Evolutionary conservation across 2,329 filamentous ascomycete species (phyloP).

Genomic region (Cadophora sp.): DNA sequence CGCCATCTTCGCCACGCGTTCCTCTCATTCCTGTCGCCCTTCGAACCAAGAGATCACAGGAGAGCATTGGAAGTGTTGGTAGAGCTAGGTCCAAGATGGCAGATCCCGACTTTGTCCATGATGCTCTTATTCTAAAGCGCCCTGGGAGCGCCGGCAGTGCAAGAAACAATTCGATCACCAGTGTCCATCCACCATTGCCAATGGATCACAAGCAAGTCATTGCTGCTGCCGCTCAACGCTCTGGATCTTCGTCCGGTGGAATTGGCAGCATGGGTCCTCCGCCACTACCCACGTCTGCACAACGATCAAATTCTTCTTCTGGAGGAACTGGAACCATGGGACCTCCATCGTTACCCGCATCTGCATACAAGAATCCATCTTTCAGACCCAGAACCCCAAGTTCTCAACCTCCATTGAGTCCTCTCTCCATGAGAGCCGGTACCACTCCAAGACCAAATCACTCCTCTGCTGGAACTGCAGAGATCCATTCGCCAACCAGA

Average conservation of each 20-base stretch:
- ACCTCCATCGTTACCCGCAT: conserved; percentile 83
- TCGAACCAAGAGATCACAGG: conserved; percentile 55
- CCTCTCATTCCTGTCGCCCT: conserved; percentile 48
- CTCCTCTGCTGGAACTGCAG: conserved; percentile 55
- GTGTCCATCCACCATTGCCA: conserved; percentile 74
- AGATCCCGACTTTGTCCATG: conserved; percentile 48
- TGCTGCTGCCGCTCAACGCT: conserved; percentile 73
- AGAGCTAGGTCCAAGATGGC: conserved; percentile 49
- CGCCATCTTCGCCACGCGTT: conserved; percentile 40
- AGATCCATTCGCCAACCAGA: conserved; percentile 56
- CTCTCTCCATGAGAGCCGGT: conserved; percentile 55
- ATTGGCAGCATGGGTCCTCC: conserved; percentile 12
- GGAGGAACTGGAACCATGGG: conserved; percentile 68
- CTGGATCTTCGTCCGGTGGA: conserved; percentile 50
- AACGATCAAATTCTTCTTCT: conserved; percentile 59
- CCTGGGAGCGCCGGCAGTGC: conserved; percentile 78
- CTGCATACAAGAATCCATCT: conserved; percentile 58
- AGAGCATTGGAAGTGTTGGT: conserved; percentile 55
- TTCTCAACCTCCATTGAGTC: conserved; percentile 53
- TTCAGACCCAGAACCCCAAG: conserved; percentile 68
- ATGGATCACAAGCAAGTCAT: conserved; percentile 84
- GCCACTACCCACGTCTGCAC: conserved; percentile 53
- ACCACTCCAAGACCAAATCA: conserved; percentile 62
- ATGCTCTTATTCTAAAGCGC: conserved; percentile 53
- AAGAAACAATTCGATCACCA: conserved; percentile 54